These are phyloP conservation scores for Leccinum ochraceum DNA, from an alignment of 768 basidiomycete genomes.

Conservation along the genomic window DNA sequence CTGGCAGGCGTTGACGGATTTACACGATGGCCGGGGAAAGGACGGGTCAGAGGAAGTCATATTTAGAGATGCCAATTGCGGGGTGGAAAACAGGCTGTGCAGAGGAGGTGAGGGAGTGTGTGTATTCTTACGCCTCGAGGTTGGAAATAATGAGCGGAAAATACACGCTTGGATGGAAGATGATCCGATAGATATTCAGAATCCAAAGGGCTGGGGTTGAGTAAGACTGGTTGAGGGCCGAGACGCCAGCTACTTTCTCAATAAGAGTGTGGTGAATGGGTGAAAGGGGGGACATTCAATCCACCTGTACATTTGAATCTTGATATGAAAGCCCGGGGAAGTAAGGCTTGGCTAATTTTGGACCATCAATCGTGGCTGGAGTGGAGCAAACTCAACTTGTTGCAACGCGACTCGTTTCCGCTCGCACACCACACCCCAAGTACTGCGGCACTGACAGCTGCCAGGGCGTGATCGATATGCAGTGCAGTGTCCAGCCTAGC, in stretches of 20 bases:
- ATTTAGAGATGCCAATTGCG: slow-evolving; percentile 1
- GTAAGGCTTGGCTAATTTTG: slow-evolving; percentile 9
- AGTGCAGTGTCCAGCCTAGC: slow-evolving; percentile 3
- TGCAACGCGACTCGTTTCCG: slow-evolving; percentile 28
- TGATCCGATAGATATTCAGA: slow-evolving; percentile 16
- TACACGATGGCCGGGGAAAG: slow-evolving; percentile 51
- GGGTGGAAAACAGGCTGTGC: slow-evolving; percentile 13
- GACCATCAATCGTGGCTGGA: slow-evolving; percentile 13
- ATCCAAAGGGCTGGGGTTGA: slow-evolving; percentile 2
- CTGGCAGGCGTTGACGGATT: slow-evolving; percentile 60
- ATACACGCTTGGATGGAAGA: slow-evolving; percentile 10
- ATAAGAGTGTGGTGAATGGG: slow-evolving; percentile 12
- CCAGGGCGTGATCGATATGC: slow-evolving; percentile 18
- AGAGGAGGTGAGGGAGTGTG: slow-evolving; percentile 10
- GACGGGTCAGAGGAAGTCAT: slow-evolving; percentile 21
- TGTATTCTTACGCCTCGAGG: slow-evolving; percentile 20
- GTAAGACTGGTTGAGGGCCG: slow-evolving; percentile 3
- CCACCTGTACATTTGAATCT: background rate
- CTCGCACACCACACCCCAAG: slow-evolving; percentile 3
- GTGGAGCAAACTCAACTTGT: background rate
- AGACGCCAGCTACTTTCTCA: background rate
- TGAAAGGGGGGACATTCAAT: slow-evolving; percentile 7
- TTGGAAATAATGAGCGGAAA: slow-evolving; percentile 8
- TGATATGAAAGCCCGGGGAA: slow-evolving; percentile 17
- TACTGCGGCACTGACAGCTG: background rate